Conservation (phyloP, 345 rosid species). For the Eucalyptus guilfoylei region DNA sequence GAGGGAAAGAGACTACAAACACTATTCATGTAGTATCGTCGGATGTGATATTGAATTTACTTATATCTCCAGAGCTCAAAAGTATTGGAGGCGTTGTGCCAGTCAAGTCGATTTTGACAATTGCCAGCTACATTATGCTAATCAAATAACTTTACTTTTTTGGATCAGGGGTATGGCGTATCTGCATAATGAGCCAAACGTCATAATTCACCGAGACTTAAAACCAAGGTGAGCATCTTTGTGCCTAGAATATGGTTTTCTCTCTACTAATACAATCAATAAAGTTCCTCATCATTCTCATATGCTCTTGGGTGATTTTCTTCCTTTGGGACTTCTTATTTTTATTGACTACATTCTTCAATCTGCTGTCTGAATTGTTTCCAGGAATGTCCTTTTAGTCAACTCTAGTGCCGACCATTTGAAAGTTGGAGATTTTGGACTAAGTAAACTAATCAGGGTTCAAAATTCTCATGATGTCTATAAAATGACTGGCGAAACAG, state of each 20-base stretch:
- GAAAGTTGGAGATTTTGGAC: constrained; percentile 98
- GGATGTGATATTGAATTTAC: neutral
- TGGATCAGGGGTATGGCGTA: constrained; percentile 89
- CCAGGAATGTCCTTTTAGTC: constrained; percentile 95
- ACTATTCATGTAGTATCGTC: neutral
- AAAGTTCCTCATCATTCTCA: neutral
- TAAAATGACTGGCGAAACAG: constrained; percentile 99
- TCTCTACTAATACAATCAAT: neutral
- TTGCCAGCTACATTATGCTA: neutral
- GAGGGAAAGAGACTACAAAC: neutral
- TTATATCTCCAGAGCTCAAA: neutral
- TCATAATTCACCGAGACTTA: constrained; percentile 86
- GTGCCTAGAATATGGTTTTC: neutral
- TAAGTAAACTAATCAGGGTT: constrained; percentile 97
- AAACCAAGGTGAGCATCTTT: constrained; percentile 65
- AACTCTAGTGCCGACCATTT: constrained; percentile 91
- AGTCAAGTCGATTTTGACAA: neutral
- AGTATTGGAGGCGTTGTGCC: neutral
- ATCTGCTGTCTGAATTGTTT: neutral
- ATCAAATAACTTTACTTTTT: neutral
- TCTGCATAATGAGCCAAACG: constrained; percentile 98
- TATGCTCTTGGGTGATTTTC: neutral
- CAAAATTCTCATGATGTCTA: constrained; percentile 93
- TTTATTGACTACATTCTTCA: neutral
- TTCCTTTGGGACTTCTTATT: neutral